phyloP scores from a whole-genome alignment of 805 yeast species.

The Teunomyces barrocoloradensis region DNA sequence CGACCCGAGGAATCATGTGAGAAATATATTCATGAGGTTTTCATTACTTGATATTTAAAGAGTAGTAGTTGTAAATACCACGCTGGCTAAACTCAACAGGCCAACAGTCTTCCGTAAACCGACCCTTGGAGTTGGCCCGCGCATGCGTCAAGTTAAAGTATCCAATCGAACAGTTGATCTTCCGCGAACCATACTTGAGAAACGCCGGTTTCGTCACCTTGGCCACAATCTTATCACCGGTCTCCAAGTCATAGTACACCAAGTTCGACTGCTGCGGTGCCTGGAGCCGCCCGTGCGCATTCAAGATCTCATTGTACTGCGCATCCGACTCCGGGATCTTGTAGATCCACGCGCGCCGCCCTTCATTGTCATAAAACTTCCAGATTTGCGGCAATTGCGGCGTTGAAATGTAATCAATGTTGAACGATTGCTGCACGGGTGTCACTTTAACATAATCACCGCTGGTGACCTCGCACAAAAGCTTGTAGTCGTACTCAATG shows the following conservation, averaged over 20 bases:
- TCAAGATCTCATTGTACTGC: constrained; percentile 28
- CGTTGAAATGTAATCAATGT: constrained; percentile 18
- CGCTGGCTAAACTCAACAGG: constrained; percentile 52
- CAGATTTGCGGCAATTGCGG: constrained; percentile 41
- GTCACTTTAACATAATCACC: constrained; percentile 32
- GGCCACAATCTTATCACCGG: constrained; percentile 58
- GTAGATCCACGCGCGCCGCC: constrained; percentile 81
- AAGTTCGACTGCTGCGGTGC: constrained; percentile 29
- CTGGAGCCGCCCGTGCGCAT: constrained; percentile 7
- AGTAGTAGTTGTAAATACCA: constrained; percentile 58
- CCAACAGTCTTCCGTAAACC: constrained; percentile 40
- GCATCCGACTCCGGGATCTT: constrained; percentile 36
- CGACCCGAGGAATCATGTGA: constrained; percentile 5
- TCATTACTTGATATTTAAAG: constrained; percentile 44
- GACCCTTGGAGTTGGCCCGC: constrained; percentile 30
- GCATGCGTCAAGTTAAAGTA: constrained; percentile 39
- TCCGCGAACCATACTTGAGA: constrained; percentile 51
- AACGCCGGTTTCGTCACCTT: constrained; percentile 47
- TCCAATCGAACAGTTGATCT: constrained; percentile 55
- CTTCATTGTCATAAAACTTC: constrained; percentile 59
- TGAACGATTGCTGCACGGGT: constrained; percentile 28
- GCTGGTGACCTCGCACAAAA: constrained; percentile 48
- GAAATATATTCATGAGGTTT: not conserved
- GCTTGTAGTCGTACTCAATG: constrained; percentile 63
- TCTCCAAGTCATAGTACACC: constrained; percentile 57